Evolutionary conservation across 495 filamentous ascomycete genomes (phyloP).

Genomic region (Lepidopterella palustris): DNA sequence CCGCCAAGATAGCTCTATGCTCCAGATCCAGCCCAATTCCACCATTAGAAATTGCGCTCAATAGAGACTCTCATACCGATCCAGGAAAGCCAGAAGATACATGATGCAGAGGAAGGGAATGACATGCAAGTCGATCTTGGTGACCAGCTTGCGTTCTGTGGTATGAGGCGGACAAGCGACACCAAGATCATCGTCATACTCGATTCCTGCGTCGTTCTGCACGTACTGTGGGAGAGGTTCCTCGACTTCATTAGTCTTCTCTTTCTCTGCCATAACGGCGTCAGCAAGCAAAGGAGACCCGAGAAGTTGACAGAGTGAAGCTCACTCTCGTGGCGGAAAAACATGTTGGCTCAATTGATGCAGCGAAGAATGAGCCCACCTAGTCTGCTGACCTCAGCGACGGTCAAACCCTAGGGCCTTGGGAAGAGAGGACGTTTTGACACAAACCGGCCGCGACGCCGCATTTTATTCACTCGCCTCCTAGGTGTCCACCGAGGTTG

Average conservation of each 20-base stretch:
- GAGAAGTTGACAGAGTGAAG: neutral
- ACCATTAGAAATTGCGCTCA: neutral
- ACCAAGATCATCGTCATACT: neutral
- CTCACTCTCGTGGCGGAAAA: neutral
- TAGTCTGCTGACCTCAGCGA: too few relatives aligned
- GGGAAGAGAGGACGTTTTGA: too few relatives aligned
- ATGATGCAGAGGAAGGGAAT: constrained; percentile 76
- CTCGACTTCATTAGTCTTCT: neutral
- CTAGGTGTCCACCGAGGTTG: too few relatives aligned
- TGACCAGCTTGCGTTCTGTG: constrained; percentile 64
- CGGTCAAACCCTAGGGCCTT: too few relatives aligned
- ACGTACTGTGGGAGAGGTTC: neutral
- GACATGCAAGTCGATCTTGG: constrained; percentile 72
- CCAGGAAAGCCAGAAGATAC: constrained; percentile 82
- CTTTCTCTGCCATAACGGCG: neutral
- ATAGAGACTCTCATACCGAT: constrained; percentile 49
- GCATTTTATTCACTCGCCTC: too few relatives aligned
- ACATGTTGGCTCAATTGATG: neutral
- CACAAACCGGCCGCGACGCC: too few relatives aligned
- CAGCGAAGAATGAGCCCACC: too few relatives aligned
- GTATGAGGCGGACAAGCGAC: constrained; percentile 50
- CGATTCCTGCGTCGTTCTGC: neutral
- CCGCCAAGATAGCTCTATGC: too few relatives aligned
- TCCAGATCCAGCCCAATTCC: neutral
- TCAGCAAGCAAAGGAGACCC: neutral